These are phyloP conservation scores for Leishmania martiniquensis DNA, from an alignment of 208 protist genomes.

Conservation along the genomic window DNA sequence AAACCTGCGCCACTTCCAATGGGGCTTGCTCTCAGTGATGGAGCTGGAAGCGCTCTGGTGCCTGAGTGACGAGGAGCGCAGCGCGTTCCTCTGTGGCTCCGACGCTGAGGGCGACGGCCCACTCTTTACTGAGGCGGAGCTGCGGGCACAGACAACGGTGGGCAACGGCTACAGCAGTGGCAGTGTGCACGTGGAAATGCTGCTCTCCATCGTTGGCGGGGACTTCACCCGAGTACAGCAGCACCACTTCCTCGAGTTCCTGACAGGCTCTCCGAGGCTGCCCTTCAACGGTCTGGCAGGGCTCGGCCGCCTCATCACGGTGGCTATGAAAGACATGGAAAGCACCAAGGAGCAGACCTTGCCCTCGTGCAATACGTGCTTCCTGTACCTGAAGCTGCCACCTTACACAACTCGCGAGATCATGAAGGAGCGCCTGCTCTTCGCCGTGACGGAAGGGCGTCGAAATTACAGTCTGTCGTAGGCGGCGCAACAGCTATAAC, in stretches of 20 bases:
- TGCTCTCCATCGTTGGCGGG: slow-evolving; percentile 69
- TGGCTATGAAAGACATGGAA: slow-evolving; percentile 87
- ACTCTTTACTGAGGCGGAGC: slow-evolving; percentile 73
- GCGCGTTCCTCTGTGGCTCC: slow-evolving; percentile 53
- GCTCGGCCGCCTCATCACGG: slow-evolving; percentile 75
- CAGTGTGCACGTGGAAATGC: slow-evolving; percentile 62
- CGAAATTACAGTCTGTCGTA: slow-evolving; percentile 90
- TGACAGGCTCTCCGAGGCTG: slow-evolving; percentile 84
- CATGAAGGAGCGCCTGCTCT: slow-evolving; percentile 71
- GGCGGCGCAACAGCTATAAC: slow-evolving; percentile 1
- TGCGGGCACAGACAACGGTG: slow-evolving; percentile 53
- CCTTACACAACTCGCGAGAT: slow-evolving; percentile 74
- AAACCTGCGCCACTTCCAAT: slow-evolving; percentile 66
- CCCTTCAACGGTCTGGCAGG: slow-evolving; percentile 81
- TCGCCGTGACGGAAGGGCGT: slow-evolving; percentile 85
- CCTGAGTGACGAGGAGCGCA: slow-evolving; percentile 60
- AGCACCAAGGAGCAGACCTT: slow-evolving; percentile 64
- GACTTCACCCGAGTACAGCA: slow-evolving; percentile 76
- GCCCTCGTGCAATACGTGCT: slow-evolving; percentile 93
- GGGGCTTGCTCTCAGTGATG: slow-evolving; percentile 64
- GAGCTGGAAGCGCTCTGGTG: slow-evolving; percentile 63
- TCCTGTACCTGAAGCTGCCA: slow-evolving; percentile 91
- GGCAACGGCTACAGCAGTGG: slow-evolving; percentile 86
- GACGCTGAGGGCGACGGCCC: slow-evolving; percentile 19
- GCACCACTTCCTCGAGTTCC: slow-evolving; percentile 86